Percentiles rank a stretch among this genome's conserved stretches.
These are phyloP conservation scores for Boletus coccyginus DNA, from an alignment of 768 basidiomycete genomes.

Conservation along the genomic window DNA sequence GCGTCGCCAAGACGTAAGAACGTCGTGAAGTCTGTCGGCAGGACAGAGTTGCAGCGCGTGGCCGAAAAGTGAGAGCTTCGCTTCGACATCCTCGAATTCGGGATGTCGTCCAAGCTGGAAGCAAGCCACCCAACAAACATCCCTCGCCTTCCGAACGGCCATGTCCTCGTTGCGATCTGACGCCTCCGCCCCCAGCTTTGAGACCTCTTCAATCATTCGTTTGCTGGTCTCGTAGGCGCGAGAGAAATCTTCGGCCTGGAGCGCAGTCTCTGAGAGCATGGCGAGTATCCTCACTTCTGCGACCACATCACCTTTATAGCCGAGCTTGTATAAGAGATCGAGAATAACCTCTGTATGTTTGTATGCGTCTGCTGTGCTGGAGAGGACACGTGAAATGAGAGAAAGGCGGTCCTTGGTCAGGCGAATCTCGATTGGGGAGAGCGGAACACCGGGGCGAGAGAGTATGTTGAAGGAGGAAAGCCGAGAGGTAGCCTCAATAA, in stretches of 20 bases:
- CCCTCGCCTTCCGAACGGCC: constrained; percentile 56
- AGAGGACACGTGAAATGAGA: constrained; percentile 83
- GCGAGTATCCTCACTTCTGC: constrained; percentile 81
- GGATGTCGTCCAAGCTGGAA: constrained; percentile 83
- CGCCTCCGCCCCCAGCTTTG: constrained; percentile 41
- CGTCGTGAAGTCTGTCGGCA: constrained; percentile 68
- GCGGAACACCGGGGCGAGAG: constrained; percentile 69
- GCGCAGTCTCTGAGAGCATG: constrained; percentile 88
- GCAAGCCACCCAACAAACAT: constrained; percentile 89
- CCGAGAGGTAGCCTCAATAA: constrained; percentile 96
- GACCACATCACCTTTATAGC: constrained; percentile 65
- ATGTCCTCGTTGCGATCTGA: constrained; percentile 34
- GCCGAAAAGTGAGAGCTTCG: constrained; percentile 71
- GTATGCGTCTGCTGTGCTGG: constrained; percentile 82
- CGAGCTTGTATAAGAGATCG: constrained; percentile 86
- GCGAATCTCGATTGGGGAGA: constrained; percentile 92
- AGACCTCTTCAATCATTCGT: constrained; percentile 64
- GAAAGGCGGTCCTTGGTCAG: constrained; percentile 85
- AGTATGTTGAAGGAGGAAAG: constrained; percentile 89
- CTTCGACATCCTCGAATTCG: constrained; percentile 65
- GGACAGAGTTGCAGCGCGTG: constrained; percentile 87
- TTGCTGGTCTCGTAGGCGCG: constrained; percentile 71
- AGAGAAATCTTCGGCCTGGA: constrained; percentile 76
- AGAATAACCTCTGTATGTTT: constrained; percentile 90
- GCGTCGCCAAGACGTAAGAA: constrained; percentile 76